A percentile compares a stretch with the other conserved stretches of the same genome.
These are phyloP conservation scores for Dissoconium aciculare DNA, from an alignment of 2,329 filamentous ascomycete species.

Conservation along the genomic window DNA sequence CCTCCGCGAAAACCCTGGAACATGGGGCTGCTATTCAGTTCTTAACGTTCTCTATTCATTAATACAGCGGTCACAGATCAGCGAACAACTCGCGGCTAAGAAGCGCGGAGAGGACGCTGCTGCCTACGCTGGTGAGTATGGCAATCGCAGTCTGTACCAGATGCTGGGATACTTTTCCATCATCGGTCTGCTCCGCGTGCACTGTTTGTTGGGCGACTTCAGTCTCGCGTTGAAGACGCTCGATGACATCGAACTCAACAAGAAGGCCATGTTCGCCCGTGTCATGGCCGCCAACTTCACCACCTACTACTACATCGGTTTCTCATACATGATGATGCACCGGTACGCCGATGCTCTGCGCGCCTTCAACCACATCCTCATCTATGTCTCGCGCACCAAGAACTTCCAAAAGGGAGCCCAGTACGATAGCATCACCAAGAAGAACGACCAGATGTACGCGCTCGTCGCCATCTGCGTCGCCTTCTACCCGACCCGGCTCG, in stretches of 20 bases:
- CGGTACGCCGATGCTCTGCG: conserved; percentile 97
- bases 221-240: conserved; percentile 96
- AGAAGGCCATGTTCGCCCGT: conserved; percentile 98
- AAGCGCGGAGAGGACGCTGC: conserved; percentile 85
- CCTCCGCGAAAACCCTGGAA: conserved; percentile 92
- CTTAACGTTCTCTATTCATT: conserved; percentile 98
- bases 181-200: conserved; percentile 87
- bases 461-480: conserved; percentile 97
- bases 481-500: conserved; percentile 89
- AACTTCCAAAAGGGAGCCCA: conserved; percentile 99
- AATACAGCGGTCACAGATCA: conserved; percentile 96
- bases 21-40: conserved; percentile 98
- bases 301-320: conserved; percentile 99
- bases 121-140: conserved; percentile 86
- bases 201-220: conserved; percentile 94
- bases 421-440: conserved; percentile 98
- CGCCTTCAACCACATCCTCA: conserved; percentile 99
- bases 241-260: conserved; percentile 98
- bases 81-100: conserved; percentile 87
- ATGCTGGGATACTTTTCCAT: conserved; percentile 99
- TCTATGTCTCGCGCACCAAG: conserved; percentile 98
- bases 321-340: conserved; percentile 99
- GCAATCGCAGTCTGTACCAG: conserved; percentile 82
- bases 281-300: conserved; percentile 99
- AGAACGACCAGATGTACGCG: conserved; percentile 99